Evolutionary conservation across 352 stramenopile genomes (phyloP), one percentile per base, ranked within the genome.

Genomic region (Globisporangium heterothallicum): DNA sequence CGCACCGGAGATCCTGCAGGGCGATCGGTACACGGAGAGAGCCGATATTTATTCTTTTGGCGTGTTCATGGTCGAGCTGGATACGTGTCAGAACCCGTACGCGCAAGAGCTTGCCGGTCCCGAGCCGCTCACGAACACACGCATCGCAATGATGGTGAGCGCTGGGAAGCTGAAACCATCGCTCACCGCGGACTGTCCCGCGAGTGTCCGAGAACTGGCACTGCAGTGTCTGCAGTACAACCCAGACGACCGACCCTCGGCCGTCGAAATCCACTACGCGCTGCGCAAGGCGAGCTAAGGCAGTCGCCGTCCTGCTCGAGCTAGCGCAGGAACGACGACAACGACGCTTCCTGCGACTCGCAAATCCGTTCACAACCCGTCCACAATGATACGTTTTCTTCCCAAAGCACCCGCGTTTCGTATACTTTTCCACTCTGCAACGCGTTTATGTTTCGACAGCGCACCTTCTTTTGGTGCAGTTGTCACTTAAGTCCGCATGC

Each of bases 31-130:
- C 52, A 49, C 49, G 12, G 56, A 64, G 43, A 61, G 50, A 18
- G 58, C 63, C 9, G 63, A 71, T 43, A 62, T 71, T 18, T 71
- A 69, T 38, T 66, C 63, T 22, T 64, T 72, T 26, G 64, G 66
- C 10, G 64, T 85, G 27, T 43, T 81, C 14, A 22, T 50, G 44
- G 65, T 26, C 54, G 74, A 54, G 53, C 61, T 70, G 49, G 69
- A 74, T 26, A 62, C 71, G 22, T 83, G 71, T 10, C 51, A 44
- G 50, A 49, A 68, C 54, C 46, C 70, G 19, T 92, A 82, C 61
- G 32, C 32, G 2, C 32, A 2, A 3, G 32, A 38, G 8, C 14
- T 38, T 10, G 32, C 32, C 32, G 32, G 32, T 8, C 32, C 32
- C 10, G 32, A 38, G 32, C 32, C 32, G 32, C 32, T 38, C 8